Percentiles rank a stretch among this genome's conserved stretches.
phyloP scores from a whole-genome alignment of 768 basidiomycete species.

The Serendipita vermifera region DNA sequence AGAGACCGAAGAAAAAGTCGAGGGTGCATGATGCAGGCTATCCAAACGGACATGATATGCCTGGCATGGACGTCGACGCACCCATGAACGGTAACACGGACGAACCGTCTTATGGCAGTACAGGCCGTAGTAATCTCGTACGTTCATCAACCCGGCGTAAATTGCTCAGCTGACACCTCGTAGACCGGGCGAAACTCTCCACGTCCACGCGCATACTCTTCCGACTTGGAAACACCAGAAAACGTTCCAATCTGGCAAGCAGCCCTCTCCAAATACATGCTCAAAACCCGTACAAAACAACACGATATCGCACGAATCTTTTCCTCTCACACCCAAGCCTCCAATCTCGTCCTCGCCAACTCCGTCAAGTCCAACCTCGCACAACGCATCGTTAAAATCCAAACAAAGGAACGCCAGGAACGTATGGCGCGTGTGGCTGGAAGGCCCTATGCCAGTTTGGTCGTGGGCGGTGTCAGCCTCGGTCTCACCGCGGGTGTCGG shows the following conservation, averaged over 20 bases:
- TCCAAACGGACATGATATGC: too few relatives aligned
- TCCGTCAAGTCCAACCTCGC: not conserved
- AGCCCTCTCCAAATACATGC: slow-evolving; percentile 54
- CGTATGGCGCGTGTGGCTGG: not conserved
- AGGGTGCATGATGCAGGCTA: too few relatives aligned
- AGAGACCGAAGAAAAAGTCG: too few relatives aligned
- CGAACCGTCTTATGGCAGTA: not conserved
- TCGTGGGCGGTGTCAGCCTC: not conserved
- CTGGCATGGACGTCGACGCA: too few relatives aligned
- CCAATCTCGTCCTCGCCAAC: slow-evolving; percentile 46
- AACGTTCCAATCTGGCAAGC: slow-evolving; percentile 66
- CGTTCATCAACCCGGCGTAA: not conserved
- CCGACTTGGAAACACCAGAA: slow-evolving; percentile 70
- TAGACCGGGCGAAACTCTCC: slow-evolving; percentile 5
- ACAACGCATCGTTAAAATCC: slow-evolving; percentile 3
- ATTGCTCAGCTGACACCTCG: too few relatives aligned
- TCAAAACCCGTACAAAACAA: slow-evolving; percentile 61
- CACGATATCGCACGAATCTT: slow-evolving; percentile 64
- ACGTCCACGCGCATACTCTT: slow-evolving; percentile 30
- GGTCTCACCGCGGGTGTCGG: too few relatives aligned
- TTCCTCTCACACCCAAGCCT: slow-evolving; percentile 52
- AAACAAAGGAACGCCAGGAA: slow-evolving; percentile 1
- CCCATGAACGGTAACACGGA: too few relatives aligned
- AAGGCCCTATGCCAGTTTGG: slow-evolving; percentile 8
- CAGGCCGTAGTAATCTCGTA: slow-evolving; percentile 1